Conservation (phyloP, 2,329 filamentous ascomycete species). For the Escovopsis sp. region DNA sequence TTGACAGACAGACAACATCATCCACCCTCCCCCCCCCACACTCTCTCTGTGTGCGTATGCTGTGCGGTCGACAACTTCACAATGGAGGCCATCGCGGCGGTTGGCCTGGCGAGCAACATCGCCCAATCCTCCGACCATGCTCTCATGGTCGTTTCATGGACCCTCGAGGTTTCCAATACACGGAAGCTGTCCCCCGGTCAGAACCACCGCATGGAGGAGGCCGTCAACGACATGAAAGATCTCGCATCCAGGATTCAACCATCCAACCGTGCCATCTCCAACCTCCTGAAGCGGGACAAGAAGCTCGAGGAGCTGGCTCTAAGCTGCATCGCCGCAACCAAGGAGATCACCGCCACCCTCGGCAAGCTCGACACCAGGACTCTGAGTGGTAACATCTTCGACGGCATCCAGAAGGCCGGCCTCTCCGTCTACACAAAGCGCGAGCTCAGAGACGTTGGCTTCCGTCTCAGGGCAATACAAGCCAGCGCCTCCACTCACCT, state of each 20-base stretch:
- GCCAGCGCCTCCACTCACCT: not conserved
- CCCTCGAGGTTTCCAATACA: not conserved
- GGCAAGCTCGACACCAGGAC: not conserved
- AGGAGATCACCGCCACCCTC: not conserved
- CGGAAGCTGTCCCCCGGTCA: not conserved
- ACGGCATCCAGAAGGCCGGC: not conserved
- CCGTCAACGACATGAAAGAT: not conserved
- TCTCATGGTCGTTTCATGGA: not conserved
- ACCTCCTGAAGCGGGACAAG: not conserved
- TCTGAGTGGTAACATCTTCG: not conserved
- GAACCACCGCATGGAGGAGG: not conserved
- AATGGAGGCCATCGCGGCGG: conserved; percentile 1
- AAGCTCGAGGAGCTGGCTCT: not conserved
- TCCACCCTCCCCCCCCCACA: too few species aligned
- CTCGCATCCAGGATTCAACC: not conserved
- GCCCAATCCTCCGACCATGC: conserved; percentile 1
- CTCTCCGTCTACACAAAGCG: not conserved
- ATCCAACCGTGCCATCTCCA: not conserved
- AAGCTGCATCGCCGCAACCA: not conserved
- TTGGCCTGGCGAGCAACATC: conserved; percentile 1
- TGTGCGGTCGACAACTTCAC: too few species aligned
- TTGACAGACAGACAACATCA: too few species aligned
- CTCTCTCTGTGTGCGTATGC: too few species aligned
- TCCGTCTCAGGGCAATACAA: not conserved
- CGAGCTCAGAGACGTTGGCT: not conserved